phyloP scores from a whole-genome alignment of 257 asterid species.

The Fraxinus americana region DNA sequence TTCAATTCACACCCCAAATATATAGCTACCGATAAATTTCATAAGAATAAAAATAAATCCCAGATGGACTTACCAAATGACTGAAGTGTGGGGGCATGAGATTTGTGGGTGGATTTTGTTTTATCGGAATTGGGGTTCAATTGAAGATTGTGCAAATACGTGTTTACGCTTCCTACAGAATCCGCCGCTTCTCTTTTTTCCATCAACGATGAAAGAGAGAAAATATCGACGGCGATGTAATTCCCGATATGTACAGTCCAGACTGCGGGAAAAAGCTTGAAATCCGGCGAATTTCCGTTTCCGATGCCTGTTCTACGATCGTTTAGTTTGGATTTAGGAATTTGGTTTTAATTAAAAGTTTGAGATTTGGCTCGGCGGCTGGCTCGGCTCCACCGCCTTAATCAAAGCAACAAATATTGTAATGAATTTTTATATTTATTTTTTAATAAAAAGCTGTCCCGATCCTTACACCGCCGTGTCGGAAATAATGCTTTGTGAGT shows the following conservation, averaged over 20 bases:
- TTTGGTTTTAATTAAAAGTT: neutral
- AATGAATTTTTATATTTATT: too few species aligned
- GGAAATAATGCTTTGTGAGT: conserved; percentile 17
- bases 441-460: neutral
- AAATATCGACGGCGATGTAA: neutral
- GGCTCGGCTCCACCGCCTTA: neutral
- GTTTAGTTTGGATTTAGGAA: neutral
- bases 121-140: conserved; percentile 32
- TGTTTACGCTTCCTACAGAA: conserved; percentile 19
- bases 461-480: conserved; percentile 7
- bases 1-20: conserved; percentile 21
- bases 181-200: conserved; percentile 50
- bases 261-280: neutral
- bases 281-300: neutral
- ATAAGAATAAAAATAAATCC: neutral
- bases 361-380: neutral
- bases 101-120: conserved; percentile 28
- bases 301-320: neutral
- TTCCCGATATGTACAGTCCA: neutral
- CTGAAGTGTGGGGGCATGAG: conserved; percentile 29
- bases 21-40: neutral
- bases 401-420: too few species aligned
- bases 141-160: conserved; percentile 42
- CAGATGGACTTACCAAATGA: conserved; percentile 39
- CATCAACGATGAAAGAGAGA: conserved; percentile 42